Base-by-base conservation (phyloP, 2,329 filamentous ascomycete genomes). In the Didymella glomerata region DNA sequence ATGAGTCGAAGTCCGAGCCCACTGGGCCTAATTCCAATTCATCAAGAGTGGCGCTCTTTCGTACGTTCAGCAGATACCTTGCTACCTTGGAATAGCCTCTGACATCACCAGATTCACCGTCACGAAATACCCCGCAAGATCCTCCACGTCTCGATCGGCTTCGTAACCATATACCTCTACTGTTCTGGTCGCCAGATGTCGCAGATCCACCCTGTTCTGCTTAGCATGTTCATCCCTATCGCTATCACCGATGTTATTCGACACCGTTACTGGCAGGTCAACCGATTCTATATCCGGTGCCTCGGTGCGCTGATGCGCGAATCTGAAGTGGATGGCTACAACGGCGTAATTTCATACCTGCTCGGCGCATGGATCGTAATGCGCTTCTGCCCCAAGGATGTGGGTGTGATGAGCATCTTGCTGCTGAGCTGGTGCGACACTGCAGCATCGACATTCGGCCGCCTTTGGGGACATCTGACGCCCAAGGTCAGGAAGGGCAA, bases 371-470 rank as follows among this genome's bases (percentile, higher is more conserved):
- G 93, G 88, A 84, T 88, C 30, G 92, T 94, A 16, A 86, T 98
- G 66, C 87, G 87, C 67, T 92, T 92, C 76, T 92, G 96, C 76
- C 92, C 93, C 64, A 99, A 98, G 80, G 95, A 99, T 70, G 86
- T 99, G 24, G 93, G 90, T 8, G 90, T 96, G 48, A 90, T 98
- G 82, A 89, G 90, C 61, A 90, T 98, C 42, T 82, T 99, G 70
- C 85, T 99, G 40, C 86, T 99, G 24, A 96, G 91, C 73, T 99
- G 95, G 95, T 99, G 95, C 79, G 95, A 99, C 77, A 98, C 95
- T 1, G 95, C 95, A 34, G 95, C 95, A 49, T 95, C 90, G 74
- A 99, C 95, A 0, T 93, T 99, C 73, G 95, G 95, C 52, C 87
- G 95, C 54, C 82, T 94, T 14, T 98, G 91, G 80, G 95, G 95